Conservation (phyloP, 768 basidiomycete species). For the Mycena filopes region DNA sequence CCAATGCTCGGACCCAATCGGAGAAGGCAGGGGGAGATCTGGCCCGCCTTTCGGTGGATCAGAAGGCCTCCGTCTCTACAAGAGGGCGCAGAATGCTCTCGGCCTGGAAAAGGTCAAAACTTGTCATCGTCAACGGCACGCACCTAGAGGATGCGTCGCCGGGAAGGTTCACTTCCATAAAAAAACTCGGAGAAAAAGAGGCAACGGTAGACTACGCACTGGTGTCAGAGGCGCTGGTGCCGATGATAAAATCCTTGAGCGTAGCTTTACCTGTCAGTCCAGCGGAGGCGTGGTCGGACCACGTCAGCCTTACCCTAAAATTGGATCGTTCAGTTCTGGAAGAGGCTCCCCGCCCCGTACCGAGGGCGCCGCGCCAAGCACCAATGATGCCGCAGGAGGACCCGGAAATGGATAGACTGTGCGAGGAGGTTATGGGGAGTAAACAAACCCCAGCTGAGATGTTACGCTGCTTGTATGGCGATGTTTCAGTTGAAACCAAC, state of each 20-base stretch:
- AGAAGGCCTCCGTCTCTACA: not conserved
- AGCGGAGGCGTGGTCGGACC: conserved; percentile 9
- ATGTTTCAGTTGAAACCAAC: not conserved
- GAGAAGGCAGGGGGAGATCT: not conserved
- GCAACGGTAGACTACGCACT: conserved; percentile 1
- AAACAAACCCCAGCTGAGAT: conserved; percentile 1
- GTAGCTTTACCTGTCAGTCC: not conserved
- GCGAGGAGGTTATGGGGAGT: conserved; percentile 8
- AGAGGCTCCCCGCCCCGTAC: not conserved
- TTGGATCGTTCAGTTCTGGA: not conserved
- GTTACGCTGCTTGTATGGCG: not conserved
- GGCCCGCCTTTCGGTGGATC: not conserved
- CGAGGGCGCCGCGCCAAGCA: not conserved
- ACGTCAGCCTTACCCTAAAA: conserved; percentile 5
- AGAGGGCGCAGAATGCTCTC: conserved; percentile 13
- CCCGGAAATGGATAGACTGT: not conserved
- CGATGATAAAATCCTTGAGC: not conserved
- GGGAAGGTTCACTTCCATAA: not conserved
- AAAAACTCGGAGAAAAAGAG: not conserved
- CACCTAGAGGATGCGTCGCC: not conserved
- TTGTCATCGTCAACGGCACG: not conserved
- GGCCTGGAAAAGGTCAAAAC: conserved; percentile 6
- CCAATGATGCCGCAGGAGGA: not conserved
- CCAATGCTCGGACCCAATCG: conserved; percentile 9
- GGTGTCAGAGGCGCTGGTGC: not conserved